Evolutionary conservation across 768 basidiomycete genomes (phyloP), one percentile per base, ranked within the genome.

Genomic region (Mrakia frigida): DNA sequence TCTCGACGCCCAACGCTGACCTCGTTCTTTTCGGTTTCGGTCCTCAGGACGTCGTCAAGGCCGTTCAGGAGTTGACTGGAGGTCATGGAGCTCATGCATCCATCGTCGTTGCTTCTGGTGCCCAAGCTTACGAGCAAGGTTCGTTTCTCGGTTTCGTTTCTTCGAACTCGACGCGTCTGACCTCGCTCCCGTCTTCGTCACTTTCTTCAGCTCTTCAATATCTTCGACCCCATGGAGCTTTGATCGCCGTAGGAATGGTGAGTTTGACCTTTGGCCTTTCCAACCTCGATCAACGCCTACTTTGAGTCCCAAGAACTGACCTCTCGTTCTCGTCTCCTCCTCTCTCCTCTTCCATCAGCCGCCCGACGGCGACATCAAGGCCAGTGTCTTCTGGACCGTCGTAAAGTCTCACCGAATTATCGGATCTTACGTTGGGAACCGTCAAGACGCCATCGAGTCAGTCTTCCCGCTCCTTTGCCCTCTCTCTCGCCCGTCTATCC

Each of bases 401-500:
- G 82, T 84, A 79, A 80, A 83, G 63, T 79, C 80, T 21, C 83
- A 83, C 70, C 79, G 81, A 63, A 76, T 85, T 75, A 80, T 84
- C 61, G 84, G 85, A 16, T 61, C 81, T 33, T 85, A 85, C 80
- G 86, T 86, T 73, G 85, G 80, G 53, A 86, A 85, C 86, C 86
- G 83, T 87, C 92, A 93, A 82, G 94, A 95, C 80, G 89, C 92
- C 3, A 82, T 87, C 14, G 93, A 96, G 82, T 46, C 39, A 10
- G 43, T 14, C 43, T 10, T 16, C 43, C 43, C 43, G 14, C 43
- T n/a, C 43, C 43, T 46, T n/a, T n/a, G n/a, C n/a, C 14, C 43
- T 46, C 43, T 18, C 2, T 50, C 46, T 18, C 46, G 43, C 21
- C 18, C 18, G 16, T 50, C 46, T 21, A 3, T 50, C 16, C 43